A percentile compares a stretch with the other conserved stretches of the same genome.
Conservation (phyloP, 805 yeast genomes). For the Kodamaea kaohsiungensis region DNA sequence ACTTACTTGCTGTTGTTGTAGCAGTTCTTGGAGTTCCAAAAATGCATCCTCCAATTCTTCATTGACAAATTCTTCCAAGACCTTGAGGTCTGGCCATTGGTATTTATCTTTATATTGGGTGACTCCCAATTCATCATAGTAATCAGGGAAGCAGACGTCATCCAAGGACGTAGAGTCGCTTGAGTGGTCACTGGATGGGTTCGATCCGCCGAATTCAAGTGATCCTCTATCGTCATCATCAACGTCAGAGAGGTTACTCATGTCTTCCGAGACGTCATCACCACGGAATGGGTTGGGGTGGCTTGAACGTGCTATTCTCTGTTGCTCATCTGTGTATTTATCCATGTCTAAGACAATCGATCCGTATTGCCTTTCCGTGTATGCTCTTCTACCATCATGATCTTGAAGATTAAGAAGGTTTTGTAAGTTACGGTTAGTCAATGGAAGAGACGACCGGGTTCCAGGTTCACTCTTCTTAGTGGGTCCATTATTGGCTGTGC, state of each 20-base stretch:
- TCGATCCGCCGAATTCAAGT: constrained; percentile 52
- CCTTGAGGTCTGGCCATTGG: constrained; percentile 82
- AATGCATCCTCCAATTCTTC: constrained; percentile 55
- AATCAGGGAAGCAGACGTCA: constrained; percentile 91
- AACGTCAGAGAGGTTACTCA: constrained; percentile 16
- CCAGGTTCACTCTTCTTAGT: not conserved
- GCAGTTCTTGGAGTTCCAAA: constrained; percentile 22
- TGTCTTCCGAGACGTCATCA: not conserved
- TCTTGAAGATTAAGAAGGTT: constrained; percentile 20
- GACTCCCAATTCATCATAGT: constrained; percentile 39
- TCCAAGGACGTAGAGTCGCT: constrained; percentile 74
- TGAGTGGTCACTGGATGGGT: constrained; percentile 62
- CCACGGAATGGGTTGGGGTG: constrained; percentile 13
- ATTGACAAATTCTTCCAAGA: constrained; percentile 73
- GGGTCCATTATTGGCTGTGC: not conserved
- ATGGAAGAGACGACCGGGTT: constrained; percentile 21
- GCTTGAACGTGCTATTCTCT: constrained; percentile 14
- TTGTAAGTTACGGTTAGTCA: constrained; percentile 41
- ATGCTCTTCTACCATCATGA: constrained; percentile 3
- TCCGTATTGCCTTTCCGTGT: constrained; percentile 17
- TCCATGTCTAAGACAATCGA: constrained; percentile 44
- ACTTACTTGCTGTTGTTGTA: constrained; percentile 22
- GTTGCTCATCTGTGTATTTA: constrained; percentile 34
- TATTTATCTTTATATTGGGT: constrained; percentile 28
- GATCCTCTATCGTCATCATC: constrained; percentile 18